Conservation (phyloP, 495 filamentous ascomycete genomes). For the Penicillium longicatenatum region DNA sequence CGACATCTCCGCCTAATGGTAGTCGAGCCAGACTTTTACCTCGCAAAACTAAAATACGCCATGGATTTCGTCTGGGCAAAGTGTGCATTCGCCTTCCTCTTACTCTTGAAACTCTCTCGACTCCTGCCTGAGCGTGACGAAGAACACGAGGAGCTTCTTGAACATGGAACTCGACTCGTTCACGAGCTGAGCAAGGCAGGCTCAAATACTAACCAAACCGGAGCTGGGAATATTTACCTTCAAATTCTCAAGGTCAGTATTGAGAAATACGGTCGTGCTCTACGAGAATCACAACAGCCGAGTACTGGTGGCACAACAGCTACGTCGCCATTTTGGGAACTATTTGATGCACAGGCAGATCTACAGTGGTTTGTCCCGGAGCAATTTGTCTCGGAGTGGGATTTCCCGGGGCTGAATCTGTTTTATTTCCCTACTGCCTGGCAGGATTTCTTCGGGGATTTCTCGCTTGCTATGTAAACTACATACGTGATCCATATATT, state of each 20-base stretch:
- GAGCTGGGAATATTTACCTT: conserved; percentile 44
- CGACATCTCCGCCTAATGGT: conserved; percentile 51
- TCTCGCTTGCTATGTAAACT: conserved; percentile 35
- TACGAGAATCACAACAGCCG: conserved; percentile 35
- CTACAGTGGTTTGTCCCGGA: conserved; percentile 54
- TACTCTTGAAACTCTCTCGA: conserved; percentile 52
- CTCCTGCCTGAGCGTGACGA: conserved; percentile 46
- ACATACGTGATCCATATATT: no score
- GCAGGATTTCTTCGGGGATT: conserved; percentile 48
- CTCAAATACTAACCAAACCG: conserved; percentile 22
- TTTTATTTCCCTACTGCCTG: conserved; percentile 52
- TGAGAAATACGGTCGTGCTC: conserved; percentile 48
- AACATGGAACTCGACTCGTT: conserved; percentile 45
- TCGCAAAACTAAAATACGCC: conserved; percentile 51
- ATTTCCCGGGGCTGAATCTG: conserved; percentile 54
- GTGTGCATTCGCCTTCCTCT: conserved; percentile 53
- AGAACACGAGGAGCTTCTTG: conserved; percentile 42
- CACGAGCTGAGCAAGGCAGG: conserved; percentile 43
- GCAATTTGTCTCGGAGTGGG: conserved; percentile 56
- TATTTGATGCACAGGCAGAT: conserved; percentile 49
- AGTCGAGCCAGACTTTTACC: conserved; percentile 43
- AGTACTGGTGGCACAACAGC: conserved; percentile 18
- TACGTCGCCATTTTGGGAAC: conserved; percentile 40
- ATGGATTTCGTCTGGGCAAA: conserved; percentile 62
- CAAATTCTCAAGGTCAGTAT: conserved; percentile 47